These are phyloP conservation scores for Suillus ampliporus DNA, from an alignment of 768 basidiomycete genomes.

Conservation along the genomic window DNA sequence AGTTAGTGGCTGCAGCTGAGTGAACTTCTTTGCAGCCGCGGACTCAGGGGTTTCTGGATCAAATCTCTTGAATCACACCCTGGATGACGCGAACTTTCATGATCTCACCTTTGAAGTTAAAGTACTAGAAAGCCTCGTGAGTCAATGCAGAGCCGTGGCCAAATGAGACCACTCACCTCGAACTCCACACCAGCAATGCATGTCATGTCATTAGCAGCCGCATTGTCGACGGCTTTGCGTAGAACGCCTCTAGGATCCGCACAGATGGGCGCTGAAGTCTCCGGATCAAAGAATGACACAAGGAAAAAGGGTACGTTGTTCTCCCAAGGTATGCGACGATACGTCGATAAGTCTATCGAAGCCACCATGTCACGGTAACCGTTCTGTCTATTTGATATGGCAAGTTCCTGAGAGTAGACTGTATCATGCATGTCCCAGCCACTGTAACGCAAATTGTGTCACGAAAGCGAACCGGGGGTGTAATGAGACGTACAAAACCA, in stretches of 20 bases:
- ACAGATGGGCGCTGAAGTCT: conserved; percentile 73
- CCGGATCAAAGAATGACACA: conserved; percentile 88
- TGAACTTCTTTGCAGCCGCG: conserved; percentile 78
- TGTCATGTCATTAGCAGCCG: conserved; percentile 53
- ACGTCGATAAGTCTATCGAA: conserved; percentile 84
- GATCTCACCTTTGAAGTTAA: conserved; percentile 83
- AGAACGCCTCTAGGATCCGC: conserved; percentile 91
- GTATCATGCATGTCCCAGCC: conserved; percentile 94
- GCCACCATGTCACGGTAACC: conserved; percentile 93
- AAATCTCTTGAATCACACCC: conserved; percentile 13
- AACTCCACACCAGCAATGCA: conserved; percentile 93
- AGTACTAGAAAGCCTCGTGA: conserved; percentile 58
- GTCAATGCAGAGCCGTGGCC: conserved; percentile 8
- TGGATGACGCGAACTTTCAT: not conserved
- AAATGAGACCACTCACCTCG: conserved; percentile 61
- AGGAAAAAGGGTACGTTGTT: conserved; percentile 92
- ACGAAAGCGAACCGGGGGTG: not conserved
- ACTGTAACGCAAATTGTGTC: conserved; percentile 40
- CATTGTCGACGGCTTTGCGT: conserved; percentile 57
- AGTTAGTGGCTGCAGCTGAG: conserved; percentile 77
- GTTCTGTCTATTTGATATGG: conserved; percentile 90
- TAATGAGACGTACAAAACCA: conserved; percentile 74
- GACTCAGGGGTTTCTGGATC: conserved; percentile 78
- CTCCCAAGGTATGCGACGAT: conserved; percentile 92
- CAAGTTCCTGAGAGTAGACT: conserved; percentile 83